Base-by-base conservation (phyloP, 495 filamentous ascomycete species). In the Penicillium taxi region DNA sequence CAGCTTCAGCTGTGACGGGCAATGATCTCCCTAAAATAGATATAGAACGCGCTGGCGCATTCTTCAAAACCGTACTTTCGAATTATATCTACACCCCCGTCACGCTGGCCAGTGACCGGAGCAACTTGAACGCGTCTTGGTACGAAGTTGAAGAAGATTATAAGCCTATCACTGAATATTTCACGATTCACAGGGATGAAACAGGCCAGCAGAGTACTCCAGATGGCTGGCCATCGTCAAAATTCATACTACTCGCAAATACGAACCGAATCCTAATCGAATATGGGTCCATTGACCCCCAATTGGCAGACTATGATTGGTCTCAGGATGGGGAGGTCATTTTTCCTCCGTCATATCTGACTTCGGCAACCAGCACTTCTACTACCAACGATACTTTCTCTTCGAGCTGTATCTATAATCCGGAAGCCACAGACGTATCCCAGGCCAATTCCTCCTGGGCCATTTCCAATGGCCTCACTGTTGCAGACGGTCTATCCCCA, bases 221-320 rank as follows among this genome's bases (percentile, higher is more conserved):
- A 8, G 72, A 81, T 49, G 78, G 79, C 9, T 83, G 79, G 79
- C 79, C 79, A 1, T 68, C 66, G 9, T 64, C 71, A 24, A 65
- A 67, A 17, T 81, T 65, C 43, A 48, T 80, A 19, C 74, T 76
- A 33, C 58, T 78, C 15, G 61, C 66, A 0, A 55, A 64, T 11
- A 52, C 59, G 7, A 66, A 66, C 42, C 60, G 78, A 12, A 39
- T 80, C 0, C 44, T 83, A 2, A 49, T 72, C 17, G 65, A 67
- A 26, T 78, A 72, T 44, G 77, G 75, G 7, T 58, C 53, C 3
- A 45, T 82, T 3, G 77, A 81, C 45, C 57, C 73, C 11, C 72
- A 78, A 33, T 61, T 83, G 51, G 41, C 48, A n/a, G 45, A 39
- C 4, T 79, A 80, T 46, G 61, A 77, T 44, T 48, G 72, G 26